A percentile compares a stretch with the other conserved stretches of the same genome.
Evolutionary conservation across 306 rosid genomes (phyloP).

Genomic region (Inga laurina): DNA sequence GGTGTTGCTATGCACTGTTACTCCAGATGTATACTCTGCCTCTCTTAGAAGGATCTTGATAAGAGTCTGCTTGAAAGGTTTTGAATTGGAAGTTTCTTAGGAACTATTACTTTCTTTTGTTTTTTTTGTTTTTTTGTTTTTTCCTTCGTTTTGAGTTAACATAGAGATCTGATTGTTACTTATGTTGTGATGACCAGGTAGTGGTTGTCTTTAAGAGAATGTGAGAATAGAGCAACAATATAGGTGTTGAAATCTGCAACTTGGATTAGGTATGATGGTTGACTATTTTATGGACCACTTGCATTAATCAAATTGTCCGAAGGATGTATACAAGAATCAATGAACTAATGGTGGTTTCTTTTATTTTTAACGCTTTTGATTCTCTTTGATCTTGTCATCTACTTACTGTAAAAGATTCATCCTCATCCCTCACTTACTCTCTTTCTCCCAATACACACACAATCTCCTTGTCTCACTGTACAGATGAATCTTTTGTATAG

Average conservation of each 20-base stretch:
- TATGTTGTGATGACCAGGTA: background rate
- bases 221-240: background rate
- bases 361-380: background rate
- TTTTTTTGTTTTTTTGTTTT: too few species aligned
- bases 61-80: background rate
- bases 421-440: background rate
- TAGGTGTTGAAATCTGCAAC: constrained; percentile 5
- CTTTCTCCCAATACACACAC: background rate
- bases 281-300: constrained; percentile 1
- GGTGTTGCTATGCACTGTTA: constrained; percentile 3
- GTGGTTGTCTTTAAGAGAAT: background rate
- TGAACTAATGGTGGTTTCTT: background rate
- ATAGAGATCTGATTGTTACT: background rate
- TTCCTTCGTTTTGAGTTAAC: background rate
- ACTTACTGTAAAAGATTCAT: background rate
- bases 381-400: background rate
- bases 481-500: constrained; percentile 6
- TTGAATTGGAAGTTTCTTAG: background rate
- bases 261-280: background rate
- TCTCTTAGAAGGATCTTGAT: background rate
- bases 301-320: background rate
- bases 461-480: background rate
- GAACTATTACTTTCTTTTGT: background rate
- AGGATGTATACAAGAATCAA: background rate
- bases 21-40: constrained; percentile 8